These are phyloP conservation scores for Hanseniaspora gamundiae DNA, from an alignment of 1,139 yeast genomes.

Conservation along the genomic window DNA sequence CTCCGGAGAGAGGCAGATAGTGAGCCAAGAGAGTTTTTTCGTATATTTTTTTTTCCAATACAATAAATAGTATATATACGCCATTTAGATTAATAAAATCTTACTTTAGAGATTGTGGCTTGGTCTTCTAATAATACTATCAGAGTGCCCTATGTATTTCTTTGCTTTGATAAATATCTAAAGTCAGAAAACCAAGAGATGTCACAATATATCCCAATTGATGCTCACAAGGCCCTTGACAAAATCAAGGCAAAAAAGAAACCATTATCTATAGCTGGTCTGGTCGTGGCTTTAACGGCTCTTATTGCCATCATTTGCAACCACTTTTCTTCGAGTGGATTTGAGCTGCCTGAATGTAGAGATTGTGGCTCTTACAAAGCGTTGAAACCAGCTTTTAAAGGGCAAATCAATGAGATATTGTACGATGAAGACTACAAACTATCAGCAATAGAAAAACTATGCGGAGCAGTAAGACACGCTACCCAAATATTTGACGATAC, in stretches of 20 bases:
- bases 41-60: too few species aligned
- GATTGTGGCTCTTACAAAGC: constrained; percentile 5
- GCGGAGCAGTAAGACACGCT: constrained; percentile 47
- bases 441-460: constrained; percentile 31
- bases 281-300: constrained; percentile 1
- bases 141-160: too few species aligned
- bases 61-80: too few species aligned
- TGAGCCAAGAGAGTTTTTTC: not conserved
- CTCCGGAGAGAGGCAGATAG: too few species aligned
- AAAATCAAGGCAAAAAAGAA: constrained; percentile 1
- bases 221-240: not conserved
- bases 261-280: constrained; percentile 14
- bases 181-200: not conserved
- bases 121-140: too few species aligned
- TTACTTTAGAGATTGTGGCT: too few species aligned
- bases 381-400: constrained; percentile 3
- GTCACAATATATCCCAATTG: constrained; percentile 1
- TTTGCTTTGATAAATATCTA: too few species aligned
- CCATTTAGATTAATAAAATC: too few species aligned
- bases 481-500: constrained; percentile 49
- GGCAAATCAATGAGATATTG: constrained; percentile 20
- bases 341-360: not conserved
- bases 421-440: constrained; percentile 31
- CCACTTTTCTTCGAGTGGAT: not conserved
- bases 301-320: not conserved